Conservation (phyloP, 108 stramenopile species). For the Cyclotella sp. region DNA sequence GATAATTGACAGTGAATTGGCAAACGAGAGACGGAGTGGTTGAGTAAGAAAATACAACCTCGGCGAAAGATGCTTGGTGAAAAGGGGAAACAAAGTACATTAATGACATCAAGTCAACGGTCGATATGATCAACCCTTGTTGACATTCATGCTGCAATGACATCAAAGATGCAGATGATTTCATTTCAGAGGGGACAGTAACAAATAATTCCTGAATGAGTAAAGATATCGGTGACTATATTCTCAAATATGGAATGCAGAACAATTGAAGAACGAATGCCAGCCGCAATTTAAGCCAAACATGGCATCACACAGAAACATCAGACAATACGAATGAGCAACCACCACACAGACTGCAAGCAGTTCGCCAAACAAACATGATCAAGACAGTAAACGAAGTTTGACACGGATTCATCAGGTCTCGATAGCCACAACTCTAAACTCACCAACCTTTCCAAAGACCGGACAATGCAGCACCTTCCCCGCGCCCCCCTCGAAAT, state of each 20-base stretch:
- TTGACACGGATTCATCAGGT: slow-evolving; percentile 15
- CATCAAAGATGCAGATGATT: no score
- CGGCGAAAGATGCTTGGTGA: no score
- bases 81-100: no score
- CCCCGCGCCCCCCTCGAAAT: slow-evolving; percentile 62
- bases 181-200: background rate
- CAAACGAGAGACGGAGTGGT: background rate
- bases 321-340: no score
- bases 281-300: background rate
- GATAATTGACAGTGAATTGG: background rate
- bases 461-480: slow-evolving; percentile 46
- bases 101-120: background rate
- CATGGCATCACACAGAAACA: background rate
- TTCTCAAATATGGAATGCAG: no score
- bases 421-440: background rate
- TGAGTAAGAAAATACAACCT: background rate
- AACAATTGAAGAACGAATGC: no score
- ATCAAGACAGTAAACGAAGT: background rate
- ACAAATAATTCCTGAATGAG: background rate
- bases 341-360: no score
- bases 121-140: background rate
- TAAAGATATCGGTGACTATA: background rate
- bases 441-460: slow-evolving; percentile 75
- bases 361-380: no score
- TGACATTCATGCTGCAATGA: no score